Percentiles rank a stretch among this genome's conserved stretches.
These are phyloP conservation scores for Drechslerella coelobrocha DNA, from an alignment of 2,329 filamentous ascomycete species.

Conservation along the genomic window DNA sequence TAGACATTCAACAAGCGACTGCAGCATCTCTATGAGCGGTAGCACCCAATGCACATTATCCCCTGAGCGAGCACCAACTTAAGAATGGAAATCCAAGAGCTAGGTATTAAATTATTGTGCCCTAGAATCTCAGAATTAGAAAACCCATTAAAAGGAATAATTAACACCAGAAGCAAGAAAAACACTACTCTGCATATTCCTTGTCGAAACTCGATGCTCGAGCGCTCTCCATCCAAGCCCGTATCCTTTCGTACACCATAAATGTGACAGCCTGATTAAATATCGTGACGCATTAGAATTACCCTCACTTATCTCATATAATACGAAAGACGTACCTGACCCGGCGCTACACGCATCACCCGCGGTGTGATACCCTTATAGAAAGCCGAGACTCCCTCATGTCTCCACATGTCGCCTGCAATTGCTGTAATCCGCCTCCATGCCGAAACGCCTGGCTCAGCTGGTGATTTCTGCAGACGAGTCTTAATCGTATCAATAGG, in stretches of 20 bases:
- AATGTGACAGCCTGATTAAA: constrained; percentile 66
- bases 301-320: not conserved
- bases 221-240: constrained; percentile 58
- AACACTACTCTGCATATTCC: constrained; percentile 58
- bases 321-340: constrained; percentile 67
- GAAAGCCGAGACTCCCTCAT: constrained; percentile 92
- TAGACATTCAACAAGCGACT: too few relatives aligned
- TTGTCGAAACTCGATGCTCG: constrained; percentile 61
- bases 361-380: constrained; percentile 99
- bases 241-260: constrained; percentile 61
- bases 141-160: constrained; percentile 1
- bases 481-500: constrained; percentile 99
- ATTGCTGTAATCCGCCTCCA: constrained; percentile 79
- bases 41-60: not conserved
- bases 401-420: constrained; percentile 83
- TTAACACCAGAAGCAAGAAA: constrained; percentile 19
- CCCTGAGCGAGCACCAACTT: not conserved
- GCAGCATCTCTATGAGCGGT: too few relatives aligned
- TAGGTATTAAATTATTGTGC: not conserved
- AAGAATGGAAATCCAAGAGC: not conserved
- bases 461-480: constrained; percentile 86
- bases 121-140: constrained; percentile 1
- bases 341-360: constrained; percentile 95
- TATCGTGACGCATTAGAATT: constrained; percentile 11
- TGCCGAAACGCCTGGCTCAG: constrained; percentile 79